These are phyloP conservation scores for Globisporangium apiculatum DNA, from an alignment of 352 stramenopile species.

Conservation along the genomic window DNA sequence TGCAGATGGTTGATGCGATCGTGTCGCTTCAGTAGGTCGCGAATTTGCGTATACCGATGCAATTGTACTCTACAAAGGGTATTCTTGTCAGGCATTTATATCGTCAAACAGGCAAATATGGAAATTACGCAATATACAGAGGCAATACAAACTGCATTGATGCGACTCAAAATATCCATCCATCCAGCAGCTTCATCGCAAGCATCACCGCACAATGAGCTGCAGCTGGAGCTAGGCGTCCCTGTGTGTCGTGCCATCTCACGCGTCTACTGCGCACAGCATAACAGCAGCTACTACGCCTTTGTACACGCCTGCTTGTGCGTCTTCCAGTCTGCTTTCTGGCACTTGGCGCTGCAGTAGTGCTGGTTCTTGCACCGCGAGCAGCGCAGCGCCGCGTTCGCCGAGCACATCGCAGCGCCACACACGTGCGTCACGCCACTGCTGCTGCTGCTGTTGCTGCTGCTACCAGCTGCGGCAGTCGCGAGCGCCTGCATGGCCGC, in stretches of 20 bases:
- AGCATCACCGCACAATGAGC: background rate
- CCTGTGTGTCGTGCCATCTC: background rate
- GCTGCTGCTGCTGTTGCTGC: slow-evolving; percentile 14
- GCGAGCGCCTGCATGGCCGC: slow-evolving; percentile 17
- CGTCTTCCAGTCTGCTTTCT: slow-evolving; percentile 79
- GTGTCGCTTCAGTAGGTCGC: too few relatives aligned
- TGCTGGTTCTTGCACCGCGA: slow-evolving; percentile 79
- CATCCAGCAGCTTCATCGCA: background rate
- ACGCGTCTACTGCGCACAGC: background rate
- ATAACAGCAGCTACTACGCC: background rate
- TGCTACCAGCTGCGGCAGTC: slow-evolving; percentile 19
- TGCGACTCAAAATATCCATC: background rate
- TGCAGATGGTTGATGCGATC: too few relatives aligned
- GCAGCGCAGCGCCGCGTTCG: slow-evolving; percentile 64
- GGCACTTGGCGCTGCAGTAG: slow-evolving; percentile 80
- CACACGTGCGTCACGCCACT: slow-evolving; percentile 42
- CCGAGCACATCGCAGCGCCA: slow-evolving; percentile 58
- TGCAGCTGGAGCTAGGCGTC: background rate
- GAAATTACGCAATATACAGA: too few relatives aligned
- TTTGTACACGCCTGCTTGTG: slow-evolving; percentile 65
- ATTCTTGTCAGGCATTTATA: too few relatives aligned
- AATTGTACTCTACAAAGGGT: too few relatives aligned
- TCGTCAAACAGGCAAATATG: too few relatives aligned
- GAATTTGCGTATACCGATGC: too few relatives aligned
- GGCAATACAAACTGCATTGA: background rate